phyloP scores from a whole-genome alignment of 257 asterid genomes.

The Penstemon davidsonii region DNA sequence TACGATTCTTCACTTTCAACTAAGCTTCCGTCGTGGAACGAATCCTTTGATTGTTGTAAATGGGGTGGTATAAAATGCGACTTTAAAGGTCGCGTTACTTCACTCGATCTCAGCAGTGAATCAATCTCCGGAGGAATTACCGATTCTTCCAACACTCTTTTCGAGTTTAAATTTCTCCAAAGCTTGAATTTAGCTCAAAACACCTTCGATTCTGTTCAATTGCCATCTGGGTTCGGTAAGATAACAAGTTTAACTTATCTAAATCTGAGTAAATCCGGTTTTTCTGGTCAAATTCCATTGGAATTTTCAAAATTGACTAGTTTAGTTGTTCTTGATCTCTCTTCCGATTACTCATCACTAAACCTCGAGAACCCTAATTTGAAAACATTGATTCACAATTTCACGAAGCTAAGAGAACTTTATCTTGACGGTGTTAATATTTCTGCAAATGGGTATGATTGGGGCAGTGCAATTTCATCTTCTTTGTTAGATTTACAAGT shows the following conservation, averaged over 20 bases:
- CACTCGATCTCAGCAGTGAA: slow-evolving; percentile 51
- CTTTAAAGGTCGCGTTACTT: slow-evolving; percentile 33
- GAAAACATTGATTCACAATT: slow-evolving; percentile 29
- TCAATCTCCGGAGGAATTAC: slow-evolving; percentile 42
- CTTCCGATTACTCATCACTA: slow-evolving; percentile 15
- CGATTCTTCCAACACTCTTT: slow-evolving; percentile 28
- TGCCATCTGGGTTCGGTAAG: slow-evolving; percentile 40
- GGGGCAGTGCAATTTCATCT: slow-evolving; percentile 46
- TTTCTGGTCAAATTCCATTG: slow-evolving; percentile 41
- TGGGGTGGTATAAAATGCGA: slow-evolving; percentile 64
- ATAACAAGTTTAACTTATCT: slow-evolving; percentile 40
- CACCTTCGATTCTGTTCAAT: slow-evolving; percentile 11
- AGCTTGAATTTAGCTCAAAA: slow-evolving; percentile 43
- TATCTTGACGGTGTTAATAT: slow-evolving; percentile 52
- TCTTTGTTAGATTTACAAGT: slow-evolving; percentile 38
- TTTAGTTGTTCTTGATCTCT: slow-evolving; percentile 42
- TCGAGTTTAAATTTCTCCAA: slow-evolving; percentile 39
- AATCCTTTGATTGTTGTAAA: slow-evolving; percentile 42
- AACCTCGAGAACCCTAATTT: slow-evolving; percentile 42
- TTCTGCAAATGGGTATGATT: slow-evolving; percentile 38
- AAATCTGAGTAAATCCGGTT: slow-evolving; percentile 45
- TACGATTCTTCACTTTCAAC: slow-evolving; percentile 53
- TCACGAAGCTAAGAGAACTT: slow-evolving; percentile 37
- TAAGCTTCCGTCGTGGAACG: slow-evolving; percentile 53
- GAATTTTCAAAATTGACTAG: slow-evolving; percentile 37